Conservation (phyloP, 2,329 filamentous ascomycete species). For the Sporothrix brasiliensis region DNA sequence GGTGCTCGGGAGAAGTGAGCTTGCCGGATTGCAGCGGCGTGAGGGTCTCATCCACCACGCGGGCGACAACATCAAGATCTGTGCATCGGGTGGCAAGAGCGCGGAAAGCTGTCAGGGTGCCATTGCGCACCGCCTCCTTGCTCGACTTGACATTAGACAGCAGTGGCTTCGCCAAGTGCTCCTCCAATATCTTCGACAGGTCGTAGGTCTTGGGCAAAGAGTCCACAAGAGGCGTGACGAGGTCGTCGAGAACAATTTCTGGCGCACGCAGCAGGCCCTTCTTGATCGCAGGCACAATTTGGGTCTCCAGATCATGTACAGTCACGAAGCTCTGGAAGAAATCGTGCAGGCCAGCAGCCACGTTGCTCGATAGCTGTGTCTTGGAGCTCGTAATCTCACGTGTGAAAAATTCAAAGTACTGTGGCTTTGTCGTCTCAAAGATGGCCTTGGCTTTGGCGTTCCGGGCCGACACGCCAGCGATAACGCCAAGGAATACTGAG, state of each 20-base stretch:
- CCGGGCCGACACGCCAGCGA: constrained; percentile 83
- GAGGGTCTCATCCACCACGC: constrained; percentile 76
- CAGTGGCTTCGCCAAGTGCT: constrained; percentile 79
- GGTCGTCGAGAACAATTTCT: constrained; percentile 80
- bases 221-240: constrained; percentile 72
- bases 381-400: constrained; percentile 84
- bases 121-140: constrained; percentile 74
- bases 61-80: constrained; percentile 61
- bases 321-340: constrained; percentile 80
- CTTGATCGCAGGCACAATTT: constrained; percentile 80
- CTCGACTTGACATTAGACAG: constrained; percentile 91
- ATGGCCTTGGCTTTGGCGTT: constrained; percentile 64
- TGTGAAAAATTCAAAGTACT: constrained; percentile 79
- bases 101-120: constrained; percentile 74
- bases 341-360: constrained; percentile 73
- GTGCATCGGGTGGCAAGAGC: constrained; percentile 65
- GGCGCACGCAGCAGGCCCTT: constrained; percentile 87
- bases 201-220: constrained; percentile 73
- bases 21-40: constrained; percentile 81
- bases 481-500: constrained; percentile 76
- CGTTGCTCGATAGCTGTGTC: constrained; percentile 67
- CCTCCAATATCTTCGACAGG: constrained; percentile 71
- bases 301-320: constrained; percentile 71
- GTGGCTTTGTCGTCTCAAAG: constrained; percentile 67
- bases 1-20: constrained; percentile 80